Conservation (phyloP, 345 rosid genomes). For the Melaleuca alternifolia region DNA sequence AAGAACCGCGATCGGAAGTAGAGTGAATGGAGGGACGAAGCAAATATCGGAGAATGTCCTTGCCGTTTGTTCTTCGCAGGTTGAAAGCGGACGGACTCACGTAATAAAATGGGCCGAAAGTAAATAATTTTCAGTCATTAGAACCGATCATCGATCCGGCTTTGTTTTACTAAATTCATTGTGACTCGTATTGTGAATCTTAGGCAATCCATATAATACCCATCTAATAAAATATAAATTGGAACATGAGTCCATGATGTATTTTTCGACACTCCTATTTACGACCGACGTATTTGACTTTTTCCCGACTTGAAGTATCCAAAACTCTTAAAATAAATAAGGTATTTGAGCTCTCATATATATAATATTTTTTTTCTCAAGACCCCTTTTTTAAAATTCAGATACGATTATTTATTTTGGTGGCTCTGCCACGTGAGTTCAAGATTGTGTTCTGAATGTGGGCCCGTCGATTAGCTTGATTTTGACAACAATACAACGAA, state of each 20-base stretch:
- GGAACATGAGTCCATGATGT: too few relatives aligned
- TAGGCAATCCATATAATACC: background rate
- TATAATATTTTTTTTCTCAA: background rate
- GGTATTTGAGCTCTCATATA: background rate
- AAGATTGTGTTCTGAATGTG: background rate
- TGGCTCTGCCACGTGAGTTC: background rate
- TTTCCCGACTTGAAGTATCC: background rate
- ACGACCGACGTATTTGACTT: fast-evolving
- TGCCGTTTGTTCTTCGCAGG: too few relatives aligned
- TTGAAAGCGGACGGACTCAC: too few relatives aligned
- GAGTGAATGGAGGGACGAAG: too few relatives aligned
- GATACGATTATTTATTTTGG: background rate
- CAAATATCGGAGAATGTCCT: too few relatives aligned
- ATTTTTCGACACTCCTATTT: background rate
- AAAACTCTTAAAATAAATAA: background rate
- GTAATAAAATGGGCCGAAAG: too few relatives aligned
- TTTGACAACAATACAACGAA: background rate
- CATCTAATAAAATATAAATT: background rate
- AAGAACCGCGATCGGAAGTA: too few relatives aligned
- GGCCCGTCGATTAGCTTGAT: background rate
- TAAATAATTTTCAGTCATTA: too few relatives aligned
- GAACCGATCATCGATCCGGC: too few relatives aligned
- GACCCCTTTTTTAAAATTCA: background rate
- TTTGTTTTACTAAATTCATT: too few relatives aligned
- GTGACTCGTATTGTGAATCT: too few relatives aligned